Evolutionary conservation across 1,139 yeast species (phyloP), one percentile per base, ranked within the genome.

Genomic region (Taphrina sp.): DNA sequence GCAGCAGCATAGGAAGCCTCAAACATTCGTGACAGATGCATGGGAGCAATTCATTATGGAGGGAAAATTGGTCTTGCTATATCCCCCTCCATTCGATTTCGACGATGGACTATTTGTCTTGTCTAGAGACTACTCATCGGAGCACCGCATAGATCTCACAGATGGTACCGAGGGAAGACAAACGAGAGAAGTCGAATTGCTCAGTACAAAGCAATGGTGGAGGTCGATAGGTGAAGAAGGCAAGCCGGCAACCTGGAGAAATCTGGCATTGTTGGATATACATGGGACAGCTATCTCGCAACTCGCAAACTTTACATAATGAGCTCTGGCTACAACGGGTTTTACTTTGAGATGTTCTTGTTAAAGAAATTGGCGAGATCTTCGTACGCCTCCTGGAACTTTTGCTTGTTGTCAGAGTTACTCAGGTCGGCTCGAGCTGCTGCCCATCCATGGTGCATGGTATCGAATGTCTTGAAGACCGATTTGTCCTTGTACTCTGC

Each of bases 391-490:
- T 61, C 62, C 41, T 57, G 54, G 26, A 61, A 60, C 20, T 62
- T 46, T 53, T 51, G 38, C 56, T 57, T 57, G 37, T 61, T 59
- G 31, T 44, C 56, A 10, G 51, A 23, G 22, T 52, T 58, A 8
- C 45, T 39, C 59, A 60, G 54, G n/a, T 61, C 62, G 26, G 61
- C 63, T 17, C 63, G 52, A n/a, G 64, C 63, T 16, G 63, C 64
- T 23, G 59, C 58, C 41, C 53, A 61, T 12, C 64, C 64, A 24
- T 61, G 64, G 47, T 41, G 56, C 61, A 61, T 58, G 34, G 60
- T 62, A 33, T 53, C 59, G 51, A 52, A 60, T 3, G 61, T 53
- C 34, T 61, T 51, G 43, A 60, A 55, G 20, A 53, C 58, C 23
- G 43, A 37, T 26, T 38, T 33, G 10, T 31, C 43, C 34, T 55